These are phyloP conservation scores for Leccinum glutinopallens DNA, from an alignment of 1,284 basidiomycete species.

Conservation along the genomic window DNA sequence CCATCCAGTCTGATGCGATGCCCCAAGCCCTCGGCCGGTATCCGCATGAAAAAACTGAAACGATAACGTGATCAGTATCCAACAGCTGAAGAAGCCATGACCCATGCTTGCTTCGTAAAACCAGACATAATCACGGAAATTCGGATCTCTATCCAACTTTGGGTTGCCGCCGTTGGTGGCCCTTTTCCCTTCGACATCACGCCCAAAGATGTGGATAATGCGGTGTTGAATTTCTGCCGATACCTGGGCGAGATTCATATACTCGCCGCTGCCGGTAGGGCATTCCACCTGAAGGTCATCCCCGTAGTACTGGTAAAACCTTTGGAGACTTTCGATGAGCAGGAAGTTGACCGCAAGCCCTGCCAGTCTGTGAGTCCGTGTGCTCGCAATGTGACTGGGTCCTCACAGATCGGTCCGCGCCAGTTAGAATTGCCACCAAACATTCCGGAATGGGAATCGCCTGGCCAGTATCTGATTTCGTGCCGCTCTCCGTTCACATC, in stretches of 20 bases:
- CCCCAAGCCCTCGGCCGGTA: constrained; percentile 88
- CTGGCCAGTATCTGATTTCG: constrained; percentile 96
- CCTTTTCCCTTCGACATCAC: constrained; percentile 83
- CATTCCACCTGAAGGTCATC: constrained; percentile 91
- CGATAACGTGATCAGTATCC: constrained; percentile 10
- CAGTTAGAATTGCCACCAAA: constrained; percentile 99
- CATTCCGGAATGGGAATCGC: constrained; percentile 96
- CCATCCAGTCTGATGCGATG: constrained; percentile 98
- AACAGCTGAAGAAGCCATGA: neutral
- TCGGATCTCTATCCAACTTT: constrained; percentile 89
- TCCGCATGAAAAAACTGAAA: constrained; percentile 93
- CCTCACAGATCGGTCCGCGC: constrained; percentile 82
- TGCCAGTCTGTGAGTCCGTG: constrained; percentile 2
- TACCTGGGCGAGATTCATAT: constrained; percentile 91
- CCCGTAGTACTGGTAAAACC: constrained; percentile 97
- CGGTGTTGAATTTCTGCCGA: constrained; percentile 98
- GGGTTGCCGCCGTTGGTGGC: constrained; percentile 91
- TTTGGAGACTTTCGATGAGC: constrained; percentile 90
- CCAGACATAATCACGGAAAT: constrained; percentile 95
- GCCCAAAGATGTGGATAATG: constrained; percentile 94
- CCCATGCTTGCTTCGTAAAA: constrained; percentile 77
- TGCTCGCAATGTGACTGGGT: neutral
- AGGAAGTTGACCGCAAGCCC: constrained; percentile 96
- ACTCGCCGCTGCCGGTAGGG: constrained; percentile 92
- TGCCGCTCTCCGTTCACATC: constrained; percentile 90